phyloP scores from a whole-genome alignment of 1,284 basidiomycete species.

The Schizophyllum commune region DNA sequence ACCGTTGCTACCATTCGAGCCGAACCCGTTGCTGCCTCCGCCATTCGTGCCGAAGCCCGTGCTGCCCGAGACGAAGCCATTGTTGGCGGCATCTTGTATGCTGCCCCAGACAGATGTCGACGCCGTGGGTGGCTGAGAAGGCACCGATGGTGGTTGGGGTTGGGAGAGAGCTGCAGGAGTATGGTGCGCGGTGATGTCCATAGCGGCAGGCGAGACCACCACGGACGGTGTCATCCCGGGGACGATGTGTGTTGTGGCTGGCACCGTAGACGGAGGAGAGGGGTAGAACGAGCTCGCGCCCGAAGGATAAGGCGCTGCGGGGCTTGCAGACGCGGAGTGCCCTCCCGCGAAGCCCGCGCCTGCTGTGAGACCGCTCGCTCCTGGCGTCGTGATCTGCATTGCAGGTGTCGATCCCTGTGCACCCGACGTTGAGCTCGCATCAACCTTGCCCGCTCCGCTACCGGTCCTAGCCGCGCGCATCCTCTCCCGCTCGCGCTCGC shows the following conservation, averaged over 20 bases:
- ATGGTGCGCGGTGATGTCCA: too few relatives aligned
- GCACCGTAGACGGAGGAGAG: background rate
- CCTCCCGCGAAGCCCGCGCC: too few relatives aligned
- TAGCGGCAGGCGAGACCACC: background rate
- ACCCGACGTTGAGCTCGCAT: too few relatives aligned
- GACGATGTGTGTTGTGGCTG: too few relatives aligned
- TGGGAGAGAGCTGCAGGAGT: background rate
- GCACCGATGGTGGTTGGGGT: background rate
- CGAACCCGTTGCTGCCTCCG: slow-evolving; percentile 13
- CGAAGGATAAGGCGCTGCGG: background rate
- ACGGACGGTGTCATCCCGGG: background rate
- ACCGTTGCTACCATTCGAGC: slow-evolving; percentile 14
- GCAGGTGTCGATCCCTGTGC: too few relatives aligned
- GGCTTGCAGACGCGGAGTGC: background rate
- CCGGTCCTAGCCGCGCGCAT: slow-evolving; percentile 28
- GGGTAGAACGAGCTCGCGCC: background rate
- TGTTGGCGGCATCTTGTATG: background rate
- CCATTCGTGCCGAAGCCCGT: too few relatives aligned
- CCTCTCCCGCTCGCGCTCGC: slow-evolving; percentile 66
- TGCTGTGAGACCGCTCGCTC: too few relatives aligned
- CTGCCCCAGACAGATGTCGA: background rate
- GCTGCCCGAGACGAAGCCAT: slow-evolving; percentile 7
- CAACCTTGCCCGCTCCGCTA: too few relatives aligned
- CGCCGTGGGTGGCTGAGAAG: background rate
- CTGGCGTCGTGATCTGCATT: too few relatives aligned